A percentile compares a stretch with the other conserved stretches of the same genome.
Evolutionary conservation across 495 filamentous ascomycete genomes (phyloP).

Genomic region (Penicillium manginii): DNA sequence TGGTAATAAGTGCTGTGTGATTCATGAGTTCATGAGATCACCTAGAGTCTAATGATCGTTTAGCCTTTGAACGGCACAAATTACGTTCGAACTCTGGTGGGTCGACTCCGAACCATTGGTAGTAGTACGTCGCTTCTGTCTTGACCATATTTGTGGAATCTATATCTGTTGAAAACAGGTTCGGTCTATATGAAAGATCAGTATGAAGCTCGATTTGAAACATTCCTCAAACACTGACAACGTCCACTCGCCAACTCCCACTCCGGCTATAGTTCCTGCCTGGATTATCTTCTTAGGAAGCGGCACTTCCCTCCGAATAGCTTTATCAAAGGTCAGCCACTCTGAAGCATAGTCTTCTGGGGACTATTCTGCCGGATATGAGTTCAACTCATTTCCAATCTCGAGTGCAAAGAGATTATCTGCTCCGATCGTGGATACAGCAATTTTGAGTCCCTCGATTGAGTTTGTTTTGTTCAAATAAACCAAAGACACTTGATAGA

Average conservation of each 20-base stretch:
- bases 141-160: neutral
- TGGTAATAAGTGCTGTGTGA: neutral
- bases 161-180: neutral
- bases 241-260: neutral
- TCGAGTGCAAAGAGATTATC: neutral
- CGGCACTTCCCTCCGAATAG: neutral
- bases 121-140: neutral
- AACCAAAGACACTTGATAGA: neutral
- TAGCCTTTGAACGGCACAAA: neutral
- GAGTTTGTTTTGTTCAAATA: neutral
- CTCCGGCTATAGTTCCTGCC: neutral
- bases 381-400: neutral
- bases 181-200: neutral
- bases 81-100: neutral
- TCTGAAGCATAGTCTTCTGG: neutral
- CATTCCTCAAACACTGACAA: neutral
- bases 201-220: neutral
- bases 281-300: neutral
- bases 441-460: neutral
- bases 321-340: neutral
- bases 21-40: neutral
- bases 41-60: neutral
- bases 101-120: neutral
- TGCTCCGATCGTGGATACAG: neutral
- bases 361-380: neutral